phyloP scores from a whole-genome alignment of 257 asterid genomes.

The Solanum raphanifolium region DNA sequence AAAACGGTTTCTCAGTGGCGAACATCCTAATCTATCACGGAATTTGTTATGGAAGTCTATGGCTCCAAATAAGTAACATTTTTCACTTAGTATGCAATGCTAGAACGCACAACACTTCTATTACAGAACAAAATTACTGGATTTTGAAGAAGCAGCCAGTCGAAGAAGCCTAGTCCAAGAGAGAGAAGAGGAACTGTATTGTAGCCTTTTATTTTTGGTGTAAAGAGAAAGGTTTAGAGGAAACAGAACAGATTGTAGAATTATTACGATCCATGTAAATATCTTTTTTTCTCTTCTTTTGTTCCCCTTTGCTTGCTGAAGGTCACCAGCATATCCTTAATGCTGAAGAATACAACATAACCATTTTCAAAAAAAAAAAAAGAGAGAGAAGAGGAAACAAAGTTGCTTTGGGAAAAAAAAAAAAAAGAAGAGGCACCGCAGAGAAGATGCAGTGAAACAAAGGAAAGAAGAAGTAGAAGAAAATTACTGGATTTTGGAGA shows the following conservation, averaged over 20 bases:
- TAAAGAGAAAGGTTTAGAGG: background rate
- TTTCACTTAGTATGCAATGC: background rate
- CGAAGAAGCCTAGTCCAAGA: background rate
- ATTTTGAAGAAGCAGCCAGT: background rate
- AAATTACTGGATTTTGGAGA: background rate
- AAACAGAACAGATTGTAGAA: background rate
- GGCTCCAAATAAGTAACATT: background rate
- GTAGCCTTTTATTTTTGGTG: background rate
- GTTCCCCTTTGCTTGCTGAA: background rate
- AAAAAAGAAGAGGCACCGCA: background rate
- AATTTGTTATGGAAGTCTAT: background rate
- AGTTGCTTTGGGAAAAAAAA: background rate
- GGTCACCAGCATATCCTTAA: background rate
- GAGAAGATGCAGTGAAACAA: background rate
- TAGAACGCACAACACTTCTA: background rate
- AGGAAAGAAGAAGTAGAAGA: background rate
- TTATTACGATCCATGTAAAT: background rate
- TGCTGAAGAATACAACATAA: background rate
- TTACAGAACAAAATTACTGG: background rate
- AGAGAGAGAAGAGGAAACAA: background rate
- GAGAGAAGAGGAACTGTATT: background rate
- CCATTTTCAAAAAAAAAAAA: background rate
- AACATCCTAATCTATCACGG: background rate
- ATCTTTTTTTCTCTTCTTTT: background rate
- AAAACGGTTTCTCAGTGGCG: background rate